These are phyloP conservation scores for Chlamydomonas reinhardtii DNA, from an alignment of 163 green algal genomes.

Conservation along the genomic window DNA sequence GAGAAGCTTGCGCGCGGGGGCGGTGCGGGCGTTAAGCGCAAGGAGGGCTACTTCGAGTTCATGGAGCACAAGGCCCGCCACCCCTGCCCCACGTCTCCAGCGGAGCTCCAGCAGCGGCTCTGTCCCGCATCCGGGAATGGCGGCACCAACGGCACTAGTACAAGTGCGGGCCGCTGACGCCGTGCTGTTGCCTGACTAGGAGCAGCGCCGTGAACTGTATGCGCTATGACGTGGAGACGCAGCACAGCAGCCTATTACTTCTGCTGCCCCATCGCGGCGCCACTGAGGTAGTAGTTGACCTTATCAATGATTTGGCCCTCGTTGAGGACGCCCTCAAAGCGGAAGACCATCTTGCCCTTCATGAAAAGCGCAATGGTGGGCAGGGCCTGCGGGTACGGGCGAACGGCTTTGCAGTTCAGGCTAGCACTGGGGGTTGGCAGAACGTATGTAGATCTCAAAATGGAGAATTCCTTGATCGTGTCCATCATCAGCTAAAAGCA, in stretches of 20 bases:
- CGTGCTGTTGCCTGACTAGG: neutral
- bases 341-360: slow-evolving; percentile 23
- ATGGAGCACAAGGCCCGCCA: neutral
- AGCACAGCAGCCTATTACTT: too few relatives aligned
- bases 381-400: slow-evolving; percentile 1
- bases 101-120: neutral
- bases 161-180: neutral
- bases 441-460: too few relatives aligned
- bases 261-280: neutral
- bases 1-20: slow-evolving; percentile 36
- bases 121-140: neutral
- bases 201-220: too few relatives aligned
- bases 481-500: neutral
- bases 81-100: neutral
- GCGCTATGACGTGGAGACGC: too few relatives aligned
- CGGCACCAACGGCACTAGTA: neutral
- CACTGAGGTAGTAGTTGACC: slow-evolving; percentile 12
- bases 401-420: neutral
- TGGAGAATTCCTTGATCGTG: too few relatives aligned
- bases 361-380: slow-evolving; percentile 42
- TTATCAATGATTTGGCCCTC: slow-evolving; percentile 26
- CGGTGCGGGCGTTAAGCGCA: slow-evolving; percentile 38
- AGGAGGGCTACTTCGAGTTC: neutral
- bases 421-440: too few relatives aligned
- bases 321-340: slow-evolving; percentile 27